Evolutionary conservation across 306 rosid species (phyloP).

Genomic region (Canavalia ensiformis): DNA sequence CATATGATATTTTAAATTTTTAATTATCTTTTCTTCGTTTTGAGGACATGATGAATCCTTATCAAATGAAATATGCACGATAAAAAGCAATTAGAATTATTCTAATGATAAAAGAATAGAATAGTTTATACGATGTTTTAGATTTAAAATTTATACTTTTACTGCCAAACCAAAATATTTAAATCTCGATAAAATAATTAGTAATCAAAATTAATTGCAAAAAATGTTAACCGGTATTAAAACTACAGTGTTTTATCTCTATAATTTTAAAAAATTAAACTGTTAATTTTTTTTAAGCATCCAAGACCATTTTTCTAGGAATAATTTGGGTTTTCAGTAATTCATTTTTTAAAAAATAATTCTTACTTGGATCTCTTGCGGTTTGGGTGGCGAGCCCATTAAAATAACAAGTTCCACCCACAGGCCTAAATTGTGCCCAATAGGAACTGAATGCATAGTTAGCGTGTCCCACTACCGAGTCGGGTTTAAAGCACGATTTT

Average conservation of each 20-base stretch:
- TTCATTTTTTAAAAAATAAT: neutral
- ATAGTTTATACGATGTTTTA: too few species aligned
- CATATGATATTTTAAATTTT: too few species aligned
- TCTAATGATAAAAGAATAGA: too few species aligned
- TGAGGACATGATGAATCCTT: too few species aligned
- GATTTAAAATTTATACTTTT: too few species aligned
- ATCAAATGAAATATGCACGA: too few species aligned
- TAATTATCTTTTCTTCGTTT: too few species aligned
- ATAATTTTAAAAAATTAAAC: neutral
- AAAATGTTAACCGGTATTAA: too few species aligned
- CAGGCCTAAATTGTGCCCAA: conserved; percentile 72
- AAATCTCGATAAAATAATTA: too few species aligned
- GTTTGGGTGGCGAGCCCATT: conserved; percentile 76
- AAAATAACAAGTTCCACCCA: conserved; percentile 78
- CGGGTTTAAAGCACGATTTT: conserved; percentile 64
- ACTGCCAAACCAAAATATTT: too few species aligned
- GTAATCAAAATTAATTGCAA: too few species aligned
- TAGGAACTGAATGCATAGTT: conserved; percentile 84
- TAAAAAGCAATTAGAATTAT: too few species aligned
- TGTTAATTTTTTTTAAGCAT: neutral
- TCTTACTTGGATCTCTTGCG: conserved; percentile 79
- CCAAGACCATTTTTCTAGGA: neutral
- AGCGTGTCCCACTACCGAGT: conserved; percentile 60
- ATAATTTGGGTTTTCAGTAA: neutral
- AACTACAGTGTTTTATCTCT: neutral